Base-by-base conservation (phyloP, 1,139 yeast species). In the Pichia cactophila region DNA sequence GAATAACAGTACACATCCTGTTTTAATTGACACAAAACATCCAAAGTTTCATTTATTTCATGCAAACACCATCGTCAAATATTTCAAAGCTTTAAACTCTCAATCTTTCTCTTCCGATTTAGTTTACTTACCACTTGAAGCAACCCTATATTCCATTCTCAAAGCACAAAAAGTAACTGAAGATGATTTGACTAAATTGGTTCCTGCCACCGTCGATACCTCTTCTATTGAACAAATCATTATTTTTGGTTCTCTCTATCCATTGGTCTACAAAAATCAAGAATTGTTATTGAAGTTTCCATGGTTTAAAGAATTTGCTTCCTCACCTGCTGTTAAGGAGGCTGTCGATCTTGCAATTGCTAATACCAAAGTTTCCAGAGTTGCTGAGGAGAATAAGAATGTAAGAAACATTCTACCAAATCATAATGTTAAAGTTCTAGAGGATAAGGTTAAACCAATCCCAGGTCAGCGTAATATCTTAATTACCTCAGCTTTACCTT, bases 401-500 rank as follows among this genome's bases (percentile, higher is more conserved):
- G 75, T 65, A 8, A 69, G 67, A 44, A 73, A 78, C 43, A 66
- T 81, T 47, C 67, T 68, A 35, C 49, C 56, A 49, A 55, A 68
- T 17, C 78, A 76, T 10, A 68, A 66, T 50, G 61, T 68, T 26
- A 75, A 75, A 17, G 69, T 69, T 52, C 56, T 69, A 31, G 69
- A 66, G 47, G 51, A 33, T 8, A 48, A 52, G n/a, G 23, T 54
- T 23, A 37, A 43, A 16, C 56, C 57, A 47, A 50, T 46, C 31
- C 47, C 47, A 6, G 41, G 44, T 33, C 86, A 86, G 69, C 77
- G 86, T 63, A 92, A 92, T 67, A 78, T 92, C 50, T 74, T 92
- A 58, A 82, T 92, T 63, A 90, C 98, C 1, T 90, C 97, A 26
- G 97, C 99, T 35, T 78, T 92, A 61, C 99, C 99, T 14, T 92